A percentile compares a stretch with the other conserved stretches of the same genome.
Evolutionary conservation across 1,284 basidiomycete species (phyloP).

Genomic region (Athelia psychrophila): DNA sequence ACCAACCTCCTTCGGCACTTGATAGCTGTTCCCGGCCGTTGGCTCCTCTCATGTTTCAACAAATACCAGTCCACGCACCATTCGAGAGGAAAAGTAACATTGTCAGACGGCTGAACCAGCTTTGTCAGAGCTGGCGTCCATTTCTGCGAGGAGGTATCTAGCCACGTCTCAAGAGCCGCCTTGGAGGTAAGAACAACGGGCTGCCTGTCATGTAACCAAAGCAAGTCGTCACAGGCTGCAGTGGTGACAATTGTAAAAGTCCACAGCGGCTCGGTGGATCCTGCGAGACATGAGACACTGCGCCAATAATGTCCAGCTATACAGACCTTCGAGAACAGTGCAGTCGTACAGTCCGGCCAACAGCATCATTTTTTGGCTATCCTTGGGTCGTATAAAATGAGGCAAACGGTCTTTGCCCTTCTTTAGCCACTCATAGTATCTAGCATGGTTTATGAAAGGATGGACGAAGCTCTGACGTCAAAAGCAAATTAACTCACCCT

Average conservation of each 20-base stretch:
- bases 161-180: slow-evolving; percentile 70
- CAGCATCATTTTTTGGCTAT: slow-evolving; percentile 67
- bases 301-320: slow-evolving; percentile 1
- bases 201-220: slow-evolving; percentile 90
- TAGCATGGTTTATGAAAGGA: too few relatives aligned
- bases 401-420: slow-evolving; percentile 78
- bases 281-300: slow-evolving; percentile 26
- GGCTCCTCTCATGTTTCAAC: not conserved
- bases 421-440: slow-evolving; percentile 91
- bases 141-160: slow-evolving; percentile 65
- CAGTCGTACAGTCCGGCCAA: slow-evolving; percentile 89
- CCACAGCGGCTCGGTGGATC: slow-evolving; percentile 59
- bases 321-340: slow-evolving; percentile 58
- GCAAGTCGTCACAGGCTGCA: slow-evolving; percentile 59
- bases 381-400: slow-evolving; percentile 74
- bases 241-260: slow-evolving; percentile 93
- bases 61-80: slow-evolving; percentile 46
- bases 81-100: slow-evolving; percentile 53
- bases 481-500: slow-evolving; percentile 50
- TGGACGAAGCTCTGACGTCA: too few relatives aligned
- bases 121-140: slow-evolving; percentile 64
- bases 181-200: slow-evolving; percentile 78
- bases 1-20: slow-evolving; percentile 88
- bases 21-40: slow-evolving; percentile 53
- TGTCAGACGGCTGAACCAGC: slow-evolving; percentile 68